phyloP scores from a whole-genome alignment of 352 stramenopile genomes.

The Pythium aphanidermatum region DNA sequence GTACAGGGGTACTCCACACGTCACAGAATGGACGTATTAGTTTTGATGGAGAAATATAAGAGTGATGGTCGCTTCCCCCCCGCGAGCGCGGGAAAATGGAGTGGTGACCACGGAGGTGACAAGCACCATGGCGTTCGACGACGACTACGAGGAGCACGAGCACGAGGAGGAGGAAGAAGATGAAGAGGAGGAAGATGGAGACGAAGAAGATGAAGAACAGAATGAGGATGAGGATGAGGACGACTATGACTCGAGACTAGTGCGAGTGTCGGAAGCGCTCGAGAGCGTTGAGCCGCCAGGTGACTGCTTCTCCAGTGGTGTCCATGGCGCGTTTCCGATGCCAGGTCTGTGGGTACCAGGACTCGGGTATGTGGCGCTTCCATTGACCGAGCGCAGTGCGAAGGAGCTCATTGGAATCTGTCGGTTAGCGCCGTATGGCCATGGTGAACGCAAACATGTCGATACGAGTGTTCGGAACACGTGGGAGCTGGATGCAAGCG shows the following conservation, averaged over 20 bases:
- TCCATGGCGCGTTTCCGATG: neutral
- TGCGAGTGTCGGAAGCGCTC: slow-evolving; percentile 15
- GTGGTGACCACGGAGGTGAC: too few species aligned
- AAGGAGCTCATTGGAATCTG: slow-evolving; percentile 6
- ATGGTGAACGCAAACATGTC: slow-evolving; percentile 12
- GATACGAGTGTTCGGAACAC: slow-evolving; percentile 14
- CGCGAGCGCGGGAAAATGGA: too few species aligned
- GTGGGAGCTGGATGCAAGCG: slow-evolving; percentile 10
- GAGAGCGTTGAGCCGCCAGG: slow-evolving; percentile 8
- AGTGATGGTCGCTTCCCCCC: slow-evolving; percentile 1
- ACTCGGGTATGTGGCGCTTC: slow-evolving; percentile 3
- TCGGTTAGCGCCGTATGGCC: slow-evolving; percentile 13
- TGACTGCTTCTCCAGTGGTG: slow-evolving; percentile 3
- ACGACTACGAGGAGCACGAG: neutral
- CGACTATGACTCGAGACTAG: too few species aligned
- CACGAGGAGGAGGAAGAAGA: slow-evolving; percentile 1
- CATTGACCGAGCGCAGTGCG: neutral
- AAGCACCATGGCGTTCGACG: neutral
- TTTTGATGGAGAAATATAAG: too few species aligned
- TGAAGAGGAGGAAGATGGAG: too few species aligned
- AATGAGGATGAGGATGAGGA: too few species aligned
- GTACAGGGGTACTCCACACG: too few species aligned
- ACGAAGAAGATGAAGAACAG: slow-evolving; percentile 1
- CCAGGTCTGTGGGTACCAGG: slow-evolving; percentile 4
- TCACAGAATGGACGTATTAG: too few species aligned